These are phyloP conservation scores for Dichomitus squalens DNA, from an alignment of 1,284 basidiomycete species.

Conservation along the genomic window DNA sequence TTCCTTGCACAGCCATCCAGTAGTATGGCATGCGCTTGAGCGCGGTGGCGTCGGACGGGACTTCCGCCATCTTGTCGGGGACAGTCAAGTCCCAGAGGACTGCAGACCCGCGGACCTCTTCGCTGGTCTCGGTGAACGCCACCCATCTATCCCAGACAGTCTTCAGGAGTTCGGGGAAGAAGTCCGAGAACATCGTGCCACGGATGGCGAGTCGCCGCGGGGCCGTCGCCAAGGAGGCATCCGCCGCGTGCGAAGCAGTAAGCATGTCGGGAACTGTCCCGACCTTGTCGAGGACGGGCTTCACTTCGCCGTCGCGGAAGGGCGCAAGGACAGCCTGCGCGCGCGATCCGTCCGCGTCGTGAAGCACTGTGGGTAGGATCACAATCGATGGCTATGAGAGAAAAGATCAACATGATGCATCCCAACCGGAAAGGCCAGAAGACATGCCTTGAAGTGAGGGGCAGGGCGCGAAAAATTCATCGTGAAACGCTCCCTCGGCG, in stretches of 20 bases:
- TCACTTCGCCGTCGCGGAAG: conserved; percentile 18
- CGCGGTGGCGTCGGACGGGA: conserved; percentile 21
- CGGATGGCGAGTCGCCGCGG: conserved; percentile 25
- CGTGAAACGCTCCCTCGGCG: conserved; percentile 18
- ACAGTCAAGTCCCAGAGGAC: conserved; percentile 28
- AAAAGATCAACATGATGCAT: neutral
- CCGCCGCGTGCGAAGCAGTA: conserved; percentile 26
- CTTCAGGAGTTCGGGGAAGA: conserved; percentile 22
- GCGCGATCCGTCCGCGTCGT: conserved; percentile 29
- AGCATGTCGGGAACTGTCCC: conserved; percentile 18
- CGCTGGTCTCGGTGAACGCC: conserved; percentile 26
- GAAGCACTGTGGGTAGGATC: conserved; percentile 27
- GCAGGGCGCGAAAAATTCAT: conserved; percentile 26
- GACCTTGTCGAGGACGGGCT: conserved; percentile 23
- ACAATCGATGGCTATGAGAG: conserved; percentile 26
- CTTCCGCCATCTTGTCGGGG: conserved; percentile 17
- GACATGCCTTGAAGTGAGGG: conserved; percentile 28
- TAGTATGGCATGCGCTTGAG: conserved; percentile 25
- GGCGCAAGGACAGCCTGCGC: conserved; percentile 32
- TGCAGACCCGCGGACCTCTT: conserved; percentile 22
- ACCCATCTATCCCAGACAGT: conserved; percentile 26
- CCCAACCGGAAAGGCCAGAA: neutral
- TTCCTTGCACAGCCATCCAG: conserved; percentile 26
- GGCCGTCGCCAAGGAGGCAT: conserved; percentile 19
- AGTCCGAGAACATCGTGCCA: conserved; percentile 25